A percentile compares a stretch with the other conserved stretches of the same genome.
Evolutionary conservation across 495 filamentous ascomycete species (phyloP).

Genomic region (Pseudoneurospora amorphoporcata): DNA sequence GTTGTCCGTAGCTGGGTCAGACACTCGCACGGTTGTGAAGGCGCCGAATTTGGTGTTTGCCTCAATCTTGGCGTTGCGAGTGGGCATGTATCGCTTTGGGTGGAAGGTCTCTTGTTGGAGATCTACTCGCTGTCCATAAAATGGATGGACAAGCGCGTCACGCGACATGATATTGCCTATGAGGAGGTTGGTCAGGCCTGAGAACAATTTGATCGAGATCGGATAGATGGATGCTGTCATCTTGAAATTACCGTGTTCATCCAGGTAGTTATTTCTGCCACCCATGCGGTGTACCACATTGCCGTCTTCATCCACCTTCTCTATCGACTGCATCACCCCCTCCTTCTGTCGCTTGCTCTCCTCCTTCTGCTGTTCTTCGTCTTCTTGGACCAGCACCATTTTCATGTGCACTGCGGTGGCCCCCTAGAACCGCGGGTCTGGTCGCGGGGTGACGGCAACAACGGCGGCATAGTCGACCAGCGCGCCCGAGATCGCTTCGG

Average conservation of each 20-base stretch:
- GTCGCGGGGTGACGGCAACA: not conserved
- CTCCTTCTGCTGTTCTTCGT: not conserved
- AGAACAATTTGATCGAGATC: not conserved
- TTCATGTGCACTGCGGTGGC: not conserved
- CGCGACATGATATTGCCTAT: not conserved
- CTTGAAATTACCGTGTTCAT: not conserved
- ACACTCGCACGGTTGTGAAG: not conserved
- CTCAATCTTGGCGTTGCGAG: not conserved
- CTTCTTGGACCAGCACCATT: not conserved
- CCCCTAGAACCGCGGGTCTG: not conserved
- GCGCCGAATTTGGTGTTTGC: not conserved
- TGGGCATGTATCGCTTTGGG: not conserved
- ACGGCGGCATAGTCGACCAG: not conserved
- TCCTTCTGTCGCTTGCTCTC: not conserved
- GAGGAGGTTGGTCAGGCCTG: not conserved
- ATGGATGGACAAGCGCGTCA: not conserved
- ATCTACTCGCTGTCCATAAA: not conserved
- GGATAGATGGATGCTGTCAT: not conserved
- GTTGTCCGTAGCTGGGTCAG: not conserved
- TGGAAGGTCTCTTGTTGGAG: not conserved
- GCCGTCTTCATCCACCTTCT: not conserved
- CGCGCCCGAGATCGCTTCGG: not conserved
- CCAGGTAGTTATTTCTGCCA: not conserved
- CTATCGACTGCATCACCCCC: not conserved
- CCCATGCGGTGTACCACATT: not conserved